phyloP scores from a whole-genome alignment of 257 asterid genomes.

The Lantana camara region DNA sequence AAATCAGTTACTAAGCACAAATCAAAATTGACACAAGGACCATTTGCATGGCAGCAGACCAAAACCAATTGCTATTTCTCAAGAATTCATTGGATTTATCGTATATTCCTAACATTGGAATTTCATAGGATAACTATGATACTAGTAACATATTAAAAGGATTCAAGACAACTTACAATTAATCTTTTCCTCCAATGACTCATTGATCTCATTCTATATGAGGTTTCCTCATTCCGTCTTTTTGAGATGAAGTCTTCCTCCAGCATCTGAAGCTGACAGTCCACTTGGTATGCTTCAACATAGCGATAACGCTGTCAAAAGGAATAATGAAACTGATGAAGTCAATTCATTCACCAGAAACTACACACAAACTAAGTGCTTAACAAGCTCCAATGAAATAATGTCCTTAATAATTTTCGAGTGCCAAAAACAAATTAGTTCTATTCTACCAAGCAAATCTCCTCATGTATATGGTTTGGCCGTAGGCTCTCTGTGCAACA shows the following conservation, averaged over 20 bases:
- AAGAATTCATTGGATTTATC: background rate
- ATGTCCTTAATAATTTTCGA: slow-evolving; percentile 10
- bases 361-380: slow-evolving; percentile 1
- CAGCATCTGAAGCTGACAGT: slow-evolving; percentile 57
- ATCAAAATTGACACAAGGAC: slow-evolving; percentile 8
- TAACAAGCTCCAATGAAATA: background rate
- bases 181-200: slow-evolving; percentile 77
- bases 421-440: background rate
- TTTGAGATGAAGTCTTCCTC: slow-evolving; percentile 73
- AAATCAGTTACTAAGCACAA: slow-evolving; percentile 15
- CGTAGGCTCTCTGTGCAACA: background rate
- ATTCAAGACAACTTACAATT: slow-evolving; percentile 65
- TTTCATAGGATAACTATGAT: background rate
- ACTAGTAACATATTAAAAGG: slow-evolving; percentile 13
- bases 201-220: slow-evolving; percentile 53
- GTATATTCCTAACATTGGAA: background rate
- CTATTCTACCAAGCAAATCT: too few species aligned
- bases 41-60: slow-evolving; percentile 12
- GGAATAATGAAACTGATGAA: slow-evolving; percentile 28
- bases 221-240: slow-evolving; percentile 43
- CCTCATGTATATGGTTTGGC: background rate
- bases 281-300: slow-evolving; percentile 81
- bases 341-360: slow-evolving; percentile 6
- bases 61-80: slow-evolving; percentile 11
- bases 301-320: slow-evolving; percentile 78